Evolutionary conservation across 768 basidiomycete genomes (phyloP).

Genomic region (Coprinopsis sp.): DNA sequence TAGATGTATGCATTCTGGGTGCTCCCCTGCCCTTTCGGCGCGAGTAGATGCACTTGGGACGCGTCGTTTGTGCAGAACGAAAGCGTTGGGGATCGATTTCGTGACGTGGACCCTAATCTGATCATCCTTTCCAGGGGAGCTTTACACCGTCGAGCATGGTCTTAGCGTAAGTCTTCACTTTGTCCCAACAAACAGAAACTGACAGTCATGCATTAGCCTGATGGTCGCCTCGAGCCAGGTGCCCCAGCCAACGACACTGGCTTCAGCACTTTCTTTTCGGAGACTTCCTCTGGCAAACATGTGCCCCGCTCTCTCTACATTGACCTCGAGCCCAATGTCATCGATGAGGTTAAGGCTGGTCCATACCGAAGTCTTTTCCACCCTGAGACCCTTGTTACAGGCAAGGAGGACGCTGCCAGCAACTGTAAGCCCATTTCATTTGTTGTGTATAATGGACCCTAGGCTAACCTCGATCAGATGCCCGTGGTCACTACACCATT

Average conservation of each 20-base stretch:
- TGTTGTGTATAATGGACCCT: slow-evolving; percentile 7
- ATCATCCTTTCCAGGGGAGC: slow-evolving; percentile 68
- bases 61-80: slow-evolving; percentile 26
- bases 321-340: slow-evolving; percentile 90
- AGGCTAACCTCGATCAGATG: slow-evolving; percentile 51
- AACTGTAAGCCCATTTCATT: slow-evolving; percentile 76
- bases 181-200: slow-evolving; percentile 9
- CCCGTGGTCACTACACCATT: slow-evolving; percentile 97
- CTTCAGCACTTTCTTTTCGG: slow-evolving; percentile 98
- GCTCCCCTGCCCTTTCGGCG: slow-evolving; percentile 15
- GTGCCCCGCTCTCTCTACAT: slow-evolving; percentile 97
- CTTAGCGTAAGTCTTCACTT: slow-evolving; percentile 63
- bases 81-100: slow-evolving; percentile 17
- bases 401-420: slow-evolving; percentile 99
- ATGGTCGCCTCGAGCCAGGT: slow-evolving; percentile 80
- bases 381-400: slow-evolving; percentile 93
- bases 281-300: slow-evolving; percentile 88
- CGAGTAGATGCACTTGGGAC: slow-evolving; percentile 23
- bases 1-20: slow-evolving; percentile 10
- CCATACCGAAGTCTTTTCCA: slow-evolving; percentile 93
- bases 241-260: slow-evolving; percentile 71
- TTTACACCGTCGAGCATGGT: slow-evolving; percentile 97
- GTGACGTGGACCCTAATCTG: slow-evolving; percentile 35
- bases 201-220: slow-evolving; percentile 54
- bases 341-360: slow-evolving; percentile 93